phyloP scores from a whole-genome alignment of 345 rosid species.

The Turritis glabra region DNA sequence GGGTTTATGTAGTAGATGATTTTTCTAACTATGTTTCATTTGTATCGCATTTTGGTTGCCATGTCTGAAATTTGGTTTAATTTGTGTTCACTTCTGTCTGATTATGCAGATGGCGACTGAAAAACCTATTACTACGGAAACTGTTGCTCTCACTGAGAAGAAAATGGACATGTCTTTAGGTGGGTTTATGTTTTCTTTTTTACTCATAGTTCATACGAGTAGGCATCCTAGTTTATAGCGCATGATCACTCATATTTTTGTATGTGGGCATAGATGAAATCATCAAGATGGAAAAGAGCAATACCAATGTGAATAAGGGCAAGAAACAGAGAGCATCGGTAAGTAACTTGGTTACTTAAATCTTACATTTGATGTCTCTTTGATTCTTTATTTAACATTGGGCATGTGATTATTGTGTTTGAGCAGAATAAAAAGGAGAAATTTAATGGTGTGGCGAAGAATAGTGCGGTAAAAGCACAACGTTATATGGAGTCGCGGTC shows the following conservation, averaged over 20 bases:
- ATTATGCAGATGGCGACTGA: slow-evolving; percentile 53
- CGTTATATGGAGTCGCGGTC: slow-evolving; percentile 66
- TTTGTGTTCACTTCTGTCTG: not conserved
- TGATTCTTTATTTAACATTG: slow-evolving; percentile 11
- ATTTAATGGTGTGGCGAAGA: slow-evolving; percentile 46
- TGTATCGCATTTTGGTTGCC: too few species aligned
- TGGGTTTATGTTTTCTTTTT: slow-evolving; percentile 22
- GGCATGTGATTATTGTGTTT: not conserved
- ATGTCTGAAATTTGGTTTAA: not conserved
- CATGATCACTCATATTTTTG: slow-evolving; percentile 7
- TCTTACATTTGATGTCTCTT: slow-evolving; percentile 6
- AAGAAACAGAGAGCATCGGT: slow-evolving; percentile 65
- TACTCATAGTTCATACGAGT: not conserved
- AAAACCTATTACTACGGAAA: slow-evolving; percentile 69
- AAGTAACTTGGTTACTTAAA: slow-evolving; percentile 20
- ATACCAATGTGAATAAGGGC: slow-evolving; percentile 41
- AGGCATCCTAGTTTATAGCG: not conserved
- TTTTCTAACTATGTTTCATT: too few species aligned
- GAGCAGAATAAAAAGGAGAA: slow-evolving; percentile 63
- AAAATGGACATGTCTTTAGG: slow-evolving; percentile 91
- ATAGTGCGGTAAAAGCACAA: slow-evolving; percentile 46
- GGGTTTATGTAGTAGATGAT: too few species aligned
- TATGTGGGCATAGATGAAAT: slow-evolving; percentile 57
- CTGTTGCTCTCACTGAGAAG: slow-evolving; percentile 84
- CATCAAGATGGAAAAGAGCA: slow-evolving; percentile 77